These are phyloP conservation scores for Bonia amplexicaulis DNA, from an alignment of 176 grass and related monocot species.

Conservation along the genomic window DNA sequence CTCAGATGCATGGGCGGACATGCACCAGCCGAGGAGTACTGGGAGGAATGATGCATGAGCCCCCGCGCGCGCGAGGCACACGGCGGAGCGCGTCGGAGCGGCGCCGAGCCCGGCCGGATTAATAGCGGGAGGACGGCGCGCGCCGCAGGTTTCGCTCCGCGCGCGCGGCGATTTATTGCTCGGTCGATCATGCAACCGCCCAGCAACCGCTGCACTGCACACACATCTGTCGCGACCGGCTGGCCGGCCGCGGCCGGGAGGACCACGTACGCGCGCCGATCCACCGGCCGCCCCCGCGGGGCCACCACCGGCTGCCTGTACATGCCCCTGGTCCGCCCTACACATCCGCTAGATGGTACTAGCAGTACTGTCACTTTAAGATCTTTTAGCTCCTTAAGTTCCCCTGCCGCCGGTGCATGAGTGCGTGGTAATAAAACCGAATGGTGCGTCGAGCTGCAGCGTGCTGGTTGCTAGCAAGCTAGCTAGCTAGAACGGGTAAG, in stretches of 20 bases:
- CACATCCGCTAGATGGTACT: background rate
- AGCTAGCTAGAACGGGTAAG: background rate
- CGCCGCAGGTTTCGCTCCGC: background rate
- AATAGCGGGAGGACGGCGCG: background rate
- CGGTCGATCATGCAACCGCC: background rate
- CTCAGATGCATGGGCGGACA: background rate
- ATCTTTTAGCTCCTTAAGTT: background rate
- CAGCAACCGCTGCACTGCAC: background rate
- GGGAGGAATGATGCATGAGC: background rate
- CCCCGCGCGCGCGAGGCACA: background rate
- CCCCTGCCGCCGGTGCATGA: background rate
- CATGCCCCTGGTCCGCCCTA: constrained; percentile 23
- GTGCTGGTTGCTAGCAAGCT: no score
- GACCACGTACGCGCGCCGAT: background rate
- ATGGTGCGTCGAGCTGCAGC: no score
- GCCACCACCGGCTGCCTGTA: background rate
- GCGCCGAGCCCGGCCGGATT: background rate
- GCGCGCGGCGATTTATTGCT: constrained; percentile 23
- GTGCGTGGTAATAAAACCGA: background rate
- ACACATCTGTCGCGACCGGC: background rate
- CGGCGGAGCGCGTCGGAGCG: background rate
- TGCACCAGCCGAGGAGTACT: background rate
- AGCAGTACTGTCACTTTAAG: background rate
- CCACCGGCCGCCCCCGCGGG: background rate
- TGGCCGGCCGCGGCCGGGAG: background rate